Conservation (phyloP, 208 protist species). For the Leptomonas seymouri region DNA sequence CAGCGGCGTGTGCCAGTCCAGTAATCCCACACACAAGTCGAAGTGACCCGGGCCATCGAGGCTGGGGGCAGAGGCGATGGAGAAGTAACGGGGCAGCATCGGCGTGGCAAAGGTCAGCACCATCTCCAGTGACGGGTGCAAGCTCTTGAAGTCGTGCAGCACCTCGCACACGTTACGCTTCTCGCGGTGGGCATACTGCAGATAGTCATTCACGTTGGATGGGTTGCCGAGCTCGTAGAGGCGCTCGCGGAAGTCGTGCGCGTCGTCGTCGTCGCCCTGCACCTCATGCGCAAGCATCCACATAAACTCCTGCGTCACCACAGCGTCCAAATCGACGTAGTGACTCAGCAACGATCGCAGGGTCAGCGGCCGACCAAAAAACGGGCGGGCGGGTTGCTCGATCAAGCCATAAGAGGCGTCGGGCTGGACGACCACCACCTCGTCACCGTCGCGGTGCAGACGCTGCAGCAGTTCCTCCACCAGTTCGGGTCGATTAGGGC, state of each 20-base stretch:
- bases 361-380: conserved; percentile 55
- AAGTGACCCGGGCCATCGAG: conserved; percentile 42
- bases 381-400: conserved; percentile 49
- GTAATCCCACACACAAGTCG: conserved; percentile 66
- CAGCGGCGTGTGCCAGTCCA: conserved; percentile 81
- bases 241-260: conserved; percentile 51
- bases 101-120: conserved; percentile 60
- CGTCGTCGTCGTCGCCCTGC: conserved; percentile 2
- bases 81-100: conserved; percentile 86
- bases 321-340: conserved; percentile 86
- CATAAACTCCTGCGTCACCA: conserved; percentile 73
- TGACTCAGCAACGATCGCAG: conserved; percentile 52
- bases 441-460: conserved; percentile 40
- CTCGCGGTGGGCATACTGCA: conserved; percentile 82
- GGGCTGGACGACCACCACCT: conserved; percentile 51
- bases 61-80: conserved; percentile 64
- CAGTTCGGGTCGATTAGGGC: conserved; percentile 47
- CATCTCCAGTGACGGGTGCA: conserved; percentile 56
- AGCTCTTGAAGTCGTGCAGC: conserved; percentile 71
- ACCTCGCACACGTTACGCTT: conserved; percentile 90
- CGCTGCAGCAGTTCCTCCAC: conserved; percentile 61
- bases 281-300: conserved; percentile 76
- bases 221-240: conserved; percentile 74
- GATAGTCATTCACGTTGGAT: conserved; percentile 63
- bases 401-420: conserved; percentile 51